phyloP scores from a whole-genome alignment of 2,329 filamentous ascomycete genomes.

The Talaromyces verruculosus region DNA sequence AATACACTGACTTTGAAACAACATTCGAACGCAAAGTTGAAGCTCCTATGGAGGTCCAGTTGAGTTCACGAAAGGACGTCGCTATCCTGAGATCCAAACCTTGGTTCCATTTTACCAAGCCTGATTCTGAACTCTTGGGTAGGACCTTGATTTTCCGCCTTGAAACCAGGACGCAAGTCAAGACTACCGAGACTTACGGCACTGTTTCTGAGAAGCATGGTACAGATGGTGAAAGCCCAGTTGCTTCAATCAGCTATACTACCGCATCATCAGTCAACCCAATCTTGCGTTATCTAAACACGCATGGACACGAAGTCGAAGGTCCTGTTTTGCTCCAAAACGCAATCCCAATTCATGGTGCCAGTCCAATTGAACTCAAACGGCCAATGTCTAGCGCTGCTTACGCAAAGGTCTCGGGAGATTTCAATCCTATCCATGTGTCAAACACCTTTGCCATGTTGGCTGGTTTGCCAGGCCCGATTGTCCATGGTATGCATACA shows the following conservation, averaged over 20 bases:
- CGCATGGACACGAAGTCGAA: not conserved
- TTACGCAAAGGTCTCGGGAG: conserved; percentile 93
- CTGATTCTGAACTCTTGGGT: conserved; percentile 82
- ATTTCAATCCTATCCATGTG: conserved; percentile 98
- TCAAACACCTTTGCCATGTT: conserved; percentile 95
- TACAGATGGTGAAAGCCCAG: conserved; percentile 62
- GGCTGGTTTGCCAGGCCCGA: conserved; percentile 91
- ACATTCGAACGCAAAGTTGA: conserved; percentile 98
- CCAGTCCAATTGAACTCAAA: conserved; percentile 76
- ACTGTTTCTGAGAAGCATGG: conserved; percentile 84
- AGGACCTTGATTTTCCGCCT: conserved; percentile 96
- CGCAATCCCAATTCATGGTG: not conserved
- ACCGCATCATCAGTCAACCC: not conserved
- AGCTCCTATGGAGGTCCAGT: conserved; percentile 87
- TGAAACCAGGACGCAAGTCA: conserved; percentile 82
- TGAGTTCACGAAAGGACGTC: conserved; percentile 83
- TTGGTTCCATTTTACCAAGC: conserved; percentile 94
- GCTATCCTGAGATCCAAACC: conserved; percentile 93
- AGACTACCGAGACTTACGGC: conserved; percentile 84
- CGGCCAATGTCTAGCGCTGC: conserved; percentile 97
- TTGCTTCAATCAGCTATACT: conserved; percentile 68
- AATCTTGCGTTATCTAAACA: not conserved
- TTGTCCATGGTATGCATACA: conserved; percentile 99
- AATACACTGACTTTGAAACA: conserved; percentile 91
- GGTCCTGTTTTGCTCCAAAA: not conserved